Percentiles rank a stretch among this genome's conserved stretches.
Evolutionary conservation across 495 filamentous ascomycete species (phyloP).

Genomic region (Chaetomidium leptoderma): DNA sequence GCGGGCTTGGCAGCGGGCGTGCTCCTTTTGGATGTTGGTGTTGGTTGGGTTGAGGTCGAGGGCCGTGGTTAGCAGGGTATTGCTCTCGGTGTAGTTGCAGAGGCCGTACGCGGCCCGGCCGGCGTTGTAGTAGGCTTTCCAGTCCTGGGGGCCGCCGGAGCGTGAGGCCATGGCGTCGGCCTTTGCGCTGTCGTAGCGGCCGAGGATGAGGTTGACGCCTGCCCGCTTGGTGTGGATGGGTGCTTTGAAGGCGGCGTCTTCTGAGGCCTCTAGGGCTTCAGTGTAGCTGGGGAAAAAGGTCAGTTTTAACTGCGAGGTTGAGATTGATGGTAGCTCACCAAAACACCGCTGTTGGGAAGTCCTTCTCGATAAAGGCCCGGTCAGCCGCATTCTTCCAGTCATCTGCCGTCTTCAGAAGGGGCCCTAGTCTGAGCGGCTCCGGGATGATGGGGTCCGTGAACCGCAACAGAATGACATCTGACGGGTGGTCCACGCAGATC

Average conservation of each 20-base stretch:
- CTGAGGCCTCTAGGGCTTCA: slow-evolving; percentile 27
- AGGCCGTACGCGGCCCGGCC: slow-evolving; percentile 48
- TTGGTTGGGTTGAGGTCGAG: slow-evolving; percentile 33
- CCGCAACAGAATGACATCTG: slow-evolving; percentile 38
- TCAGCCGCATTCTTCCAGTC: slow-evolving; percentile 35
- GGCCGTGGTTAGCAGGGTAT: slow-evolving; percentile 30
- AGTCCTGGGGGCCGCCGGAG: slow-evolving; percentile 26
- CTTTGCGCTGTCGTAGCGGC: slow-evolving; percentile 47
- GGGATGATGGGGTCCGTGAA: slow-evolving; percentile 27
- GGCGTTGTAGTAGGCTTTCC: slow-evolving; percentile 49
- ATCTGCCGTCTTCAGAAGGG: slow-evolving; percentile 29
- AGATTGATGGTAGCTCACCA: slow-evolving; percentile 24
- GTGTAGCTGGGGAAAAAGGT: slow-evolving; percentile 28
- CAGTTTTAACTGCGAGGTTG: neutral
- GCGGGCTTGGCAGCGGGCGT: slow-evolving; percentile 33
- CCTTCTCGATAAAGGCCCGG: slow-evolving; percentile 34
- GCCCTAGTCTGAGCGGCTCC: slow-evolving; percentile 26
- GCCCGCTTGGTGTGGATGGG: slow-evolving; percentile 44
- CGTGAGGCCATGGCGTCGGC: slow-evolving; percentile 38
- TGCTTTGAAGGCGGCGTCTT: slow-evolving; percentile 17
- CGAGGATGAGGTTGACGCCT: slow-evolving; percentile 40
- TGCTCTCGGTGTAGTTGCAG: slow-evolving; percentile 33
- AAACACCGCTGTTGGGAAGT: slow-evolving; percentile 34
- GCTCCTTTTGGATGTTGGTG: slow-evolving; percentile 29
- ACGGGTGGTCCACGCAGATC: slow-evolving; percentile 52